phyloP scores from a whole-genome alignment of 495 filamentous ascomycete genomes.

The Xanthoparmelia taractica region DNA sequence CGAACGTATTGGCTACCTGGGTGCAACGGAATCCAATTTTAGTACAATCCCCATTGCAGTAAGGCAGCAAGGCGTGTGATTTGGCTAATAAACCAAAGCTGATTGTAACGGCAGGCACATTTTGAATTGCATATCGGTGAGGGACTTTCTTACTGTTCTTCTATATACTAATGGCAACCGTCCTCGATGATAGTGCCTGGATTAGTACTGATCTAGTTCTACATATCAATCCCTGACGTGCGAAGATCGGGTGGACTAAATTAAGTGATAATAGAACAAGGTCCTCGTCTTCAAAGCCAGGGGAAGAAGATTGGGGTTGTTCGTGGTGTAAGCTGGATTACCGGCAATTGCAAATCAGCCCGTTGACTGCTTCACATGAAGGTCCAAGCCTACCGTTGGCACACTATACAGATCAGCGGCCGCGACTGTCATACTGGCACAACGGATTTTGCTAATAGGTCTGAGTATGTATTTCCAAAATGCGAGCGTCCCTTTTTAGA shows the following conservation, averaged over 20 bases:
- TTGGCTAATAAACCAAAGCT: too few relatives aligned
- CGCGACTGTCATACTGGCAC: conserved; percentile 69
- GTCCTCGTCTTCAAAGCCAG: conserved; percentile 57
- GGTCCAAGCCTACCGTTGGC: conserved; percentile 60
- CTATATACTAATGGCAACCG: background rate
- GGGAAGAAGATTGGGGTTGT: conserved; percentile 62
- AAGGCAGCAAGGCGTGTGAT: too few relatives aligned
- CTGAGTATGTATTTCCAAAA: conserved; percentile 19
- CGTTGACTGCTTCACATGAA: conserved; percentile 1
- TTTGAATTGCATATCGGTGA: conserved; percentile 68
- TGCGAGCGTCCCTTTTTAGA: background rate
- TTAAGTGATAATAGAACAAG: conserved; percentile 48
- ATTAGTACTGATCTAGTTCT: background rate
- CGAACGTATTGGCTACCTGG: conserved; percentile 63
- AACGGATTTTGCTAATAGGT: conserved; percentile 52
- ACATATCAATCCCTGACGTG: background rate
- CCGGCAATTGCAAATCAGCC: background rate
- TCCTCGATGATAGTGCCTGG: background rate
- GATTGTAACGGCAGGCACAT: conserved; percentile 43
- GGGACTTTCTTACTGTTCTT: background rate
- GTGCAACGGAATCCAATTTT: conserved; percentile 48
- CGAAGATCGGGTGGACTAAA: background rate
- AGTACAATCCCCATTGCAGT: conserved; percentile 56
- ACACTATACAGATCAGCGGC: conserved; percentile 56
- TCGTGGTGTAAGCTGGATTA: conserved; percentile 43